Evolutionary conservation across 805 yeast species (phyloP), one percentile per base, ranked within the genome.

Genomic region (Candida patagonica): DNA sequence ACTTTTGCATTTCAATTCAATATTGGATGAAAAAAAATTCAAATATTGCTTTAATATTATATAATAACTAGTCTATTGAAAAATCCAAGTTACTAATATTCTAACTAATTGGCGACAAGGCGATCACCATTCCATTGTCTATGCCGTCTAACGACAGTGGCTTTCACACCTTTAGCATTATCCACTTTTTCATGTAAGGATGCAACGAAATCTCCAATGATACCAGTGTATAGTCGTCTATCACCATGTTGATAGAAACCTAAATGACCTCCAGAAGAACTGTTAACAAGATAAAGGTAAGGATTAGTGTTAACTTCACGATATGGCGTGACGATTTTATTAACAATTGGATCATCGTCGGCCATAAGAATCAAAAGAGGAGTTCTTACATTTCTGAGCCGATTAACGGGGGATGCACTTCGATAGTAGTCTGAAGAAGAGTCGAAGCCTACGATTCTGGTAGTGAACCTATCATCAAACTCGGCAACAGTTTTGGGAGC

Each of bases 201-300:
- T 23, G 50, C 47, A 43, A 73, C 55, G 46, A 71, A 66, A 42
- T 62, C 60, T 20, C 73, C 57, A 30, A 76, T 44, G 20, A 79
- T 80, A 6, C 64, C 61, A 3, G 73, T 60, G 48, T 70, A 74
- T 94, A 94, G 85, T 50, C 86, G 72, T 30, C 66, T 65, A 20
- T 81, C 80, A 20, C 68, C 62, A 35, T 66, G 60, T 47, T 70
- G 66, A 45, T 76, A 84, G 80, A 80, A 84, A n/a, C 84, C 92
- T 40, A 84, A 67, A 59, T 84, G 95, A 1, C 94, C 94, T 5
- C 95, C 95, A 38, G 72, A 65, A 30, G 71, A 67, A 5, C 88
- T 79, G 43, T 76, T 70, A 4, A 77, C 65, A 51, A 79, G 48
- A 32, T 71, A 60, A 25, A 75, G 60, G 53, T 70, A 74, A 1